phyloP scores from a whole-genome alignment of 2,329 filamentous ascomycete species.

The Elsinoe necatrix region DNA sequence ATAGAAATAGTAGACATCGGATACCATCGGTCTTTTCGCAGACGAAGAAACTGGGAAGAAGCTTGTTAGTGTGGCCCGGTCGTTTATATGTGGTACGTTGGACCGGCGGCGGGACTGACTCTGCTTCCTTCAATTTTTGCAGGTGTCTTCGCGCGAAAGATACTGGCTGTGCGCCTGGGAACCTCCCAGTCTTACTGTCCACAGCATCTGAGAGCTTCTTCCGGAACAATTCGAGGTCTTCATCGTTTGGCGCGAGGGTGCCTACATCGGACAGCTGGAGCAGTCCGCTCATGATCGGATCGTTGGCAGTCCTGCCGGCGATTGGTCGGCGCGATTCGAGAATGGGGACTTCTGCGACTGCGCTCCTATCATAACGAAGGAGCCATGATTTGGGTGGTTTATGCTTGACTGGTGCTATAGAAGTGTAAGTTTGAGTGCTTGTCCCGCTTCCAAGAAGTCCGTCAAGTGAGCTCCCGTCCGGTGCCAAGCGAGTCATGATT shows the following conservation, averaged over 20 bases:
- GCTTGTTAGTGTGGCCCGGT: constrained; percentile 13
- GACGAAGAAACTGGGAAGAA: constrained; percentile 65
- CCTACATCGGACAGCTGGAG: constrained; percentile 24
- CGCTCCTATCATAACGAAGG: background rate
- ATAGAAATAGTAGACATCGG: constrained; percentile 87
- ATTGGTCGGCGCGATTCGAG: background rate
- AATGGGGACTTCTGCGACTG: background rate
- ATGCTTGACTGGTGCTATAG: background rate
- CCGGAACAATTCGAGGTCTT: constrained; percentile 24
- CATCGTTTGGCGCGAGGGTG: constrained; percentile 18
- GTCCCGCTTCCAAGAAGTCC: background rate
- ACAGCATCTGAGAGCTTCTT: constrained; percentile 48
- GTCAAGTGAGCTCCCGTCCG: background rate
- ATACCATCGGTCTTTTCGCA: constrained; percentile 98
- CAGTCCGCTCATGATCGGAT: constrained; percentile 22
- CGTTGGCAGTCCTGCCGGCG: background rate
- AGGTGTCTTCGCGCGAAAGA: constrained; percentile 79
- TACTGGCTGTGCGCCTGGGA: constrained; percentile 90
- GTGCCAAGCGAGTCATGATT: background rate
- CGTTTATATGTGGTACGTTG: background rate
- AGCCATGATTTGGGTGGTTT: background rate
- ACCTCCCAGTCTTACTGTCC: constrained; percentile 57
- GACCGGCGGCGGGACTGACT: constrained; percentile 43
- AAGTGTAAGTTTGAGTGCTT: background rate
- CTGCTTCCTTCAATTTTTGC: constrained; percentile 67